Conservation (phyloP, 352 stramenopile species). For the Phytophthora podocarpi region DNA sequence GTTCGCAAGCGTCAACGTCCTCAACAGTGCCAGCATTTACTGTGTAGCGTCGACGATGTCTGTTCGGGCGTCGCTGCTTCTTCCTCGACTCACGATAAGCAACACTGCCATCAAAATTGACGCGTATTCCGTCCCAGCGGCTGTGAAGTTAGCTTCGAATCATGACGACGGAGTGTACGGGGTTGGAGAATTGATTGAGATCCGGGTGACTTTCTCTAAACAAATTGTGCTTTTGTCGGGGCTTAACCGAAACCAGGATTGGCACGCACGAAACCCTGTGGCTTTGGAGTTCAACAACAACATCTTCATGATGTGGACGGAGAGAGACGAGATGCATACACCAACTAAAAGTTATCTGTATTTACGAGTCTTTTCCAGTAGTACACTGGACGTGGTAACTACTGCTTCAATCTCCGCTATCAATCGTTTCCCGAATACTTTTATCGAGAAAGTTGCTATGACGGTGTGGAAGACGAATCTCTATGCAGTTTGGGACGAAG, state of each 20-base stretch:
- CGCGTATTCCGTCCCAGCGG: constrained; percentile 56
- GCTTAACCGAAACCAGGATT: constrained; percentile 65
- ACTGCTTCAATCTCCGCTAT: constrained; percentile 30
- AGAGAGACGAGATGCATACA: constrained; percentile 44
- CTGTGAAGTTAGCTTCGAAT: constrained; percentile 58
- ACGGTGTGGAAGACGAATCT: constrained; percentile 50
- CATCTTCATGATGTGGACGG: constrained; percentile 75
- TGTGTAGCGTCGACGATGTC: constrained; percentile 53
- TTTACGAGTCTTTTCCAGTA: constrained; percentile 51
- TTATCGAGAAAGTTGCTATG: constrained; percentile 56
- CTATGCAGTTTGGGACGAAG: constrained; percentile 78
- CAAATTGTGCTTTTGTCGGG: constrained; percentile 61
- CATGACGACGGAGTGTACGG: constrained; percentile 58
- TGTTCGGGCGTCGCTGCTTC: constrained; percentile 22
- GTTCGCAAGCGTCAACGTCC: constrained; percentile 50
- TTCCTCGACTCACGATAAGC: constrained; percentile 45
- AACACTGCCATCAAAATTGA: constrained; percentile 51
- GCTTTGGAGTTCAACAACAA: constrained; percentile 44
- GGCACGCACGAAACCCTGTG: constrained; percentile 46
- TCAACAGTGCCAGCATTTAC: constrained; percentile 49
- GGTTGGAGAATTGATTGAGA: constrained; percentile 67
- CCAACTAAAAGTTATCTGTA: constrained; percentile 59
- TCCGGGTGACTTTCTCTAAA: constrained; percentile 75
- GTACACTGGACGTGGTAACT: constrained; percentile 39
- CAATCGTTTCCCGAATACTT: constrained; percentile 54